A percentile compares a stretch with the other conserved stretches of the same genome.
Conservation (phyloP, 371 early-diverging fungal genomes). For the Mortierella sp. region DNA sequence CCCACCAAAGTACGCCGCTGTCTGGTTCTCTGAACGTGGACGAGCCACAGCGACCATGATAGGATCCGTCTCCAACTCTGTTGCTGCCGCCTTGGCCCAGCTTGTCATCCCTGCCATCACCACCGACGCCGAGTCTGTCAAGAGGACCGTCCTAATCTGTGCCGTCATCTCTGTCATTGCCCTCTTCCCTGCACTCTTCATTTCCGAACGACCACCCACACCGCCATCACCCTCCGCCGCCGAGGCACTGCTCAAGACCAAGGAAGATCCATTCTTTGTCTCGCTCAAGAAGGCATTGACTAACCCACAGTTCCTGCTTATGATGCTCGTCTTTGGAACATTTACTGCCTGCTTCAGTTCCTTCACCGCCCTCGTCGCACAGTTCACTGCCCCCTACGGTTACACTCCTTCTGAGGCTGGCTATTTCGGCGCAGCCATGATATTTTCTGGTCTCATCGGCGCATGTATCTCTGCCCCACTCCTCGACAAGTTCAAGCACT, state of each 20-base stretch:
- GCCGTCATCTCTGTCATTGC: slow-evolving; percentile 64
- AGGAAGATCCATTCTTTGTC: slow-evolving; percentile 61
- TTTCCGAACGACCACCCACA: slow-evolving; percentile 64
- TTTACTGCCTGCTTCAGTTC: slow-evolving; percentile 76
- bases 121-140: slow-evolving; percentile 35
- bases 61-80: slow-evolving; percentile 60
- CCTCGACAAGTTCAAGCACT: slow-evolving; percentile 67
- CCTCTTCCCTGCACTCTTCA: slow-evolving; percentile 63
- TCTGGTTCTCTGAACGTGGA: slow-evolving; percentile 77
- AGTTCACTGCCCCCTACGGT: slow-evolving; percentile 77
- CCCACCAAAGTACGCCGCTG: slow-evolving; percentile 73
- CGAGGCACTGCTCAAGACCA: slow-evolving; percentile 39
- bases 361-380: slow-evolving; percentile 72
- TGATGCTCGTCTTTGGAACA: slow-evolving; percentile 69
- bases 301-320: slow-evolving; percentile 70
- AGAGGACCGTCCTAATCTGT: slow-evolving; percentile 64
- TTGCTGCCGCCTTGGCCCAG: slow-evolving; percentile 71
- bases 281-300: slow-evolving; percentile 63
- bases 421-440: slow-evolving; percentile 69
- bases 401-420: slow-evolving; percentile 73
- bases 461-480: slow-evolving; percentile 67
- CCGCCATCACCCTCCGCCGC: slow-evolving; percentile 64
- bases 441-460: slow-evolving; percentile 68
- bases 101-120: slow-evolving; percentile 69
- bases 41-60: slow-evolving; percentile 77